Base-by-base conservation (phyloP, 2,329 filamentous ascomycete species). In the Cladosporium phlei region DNA sequence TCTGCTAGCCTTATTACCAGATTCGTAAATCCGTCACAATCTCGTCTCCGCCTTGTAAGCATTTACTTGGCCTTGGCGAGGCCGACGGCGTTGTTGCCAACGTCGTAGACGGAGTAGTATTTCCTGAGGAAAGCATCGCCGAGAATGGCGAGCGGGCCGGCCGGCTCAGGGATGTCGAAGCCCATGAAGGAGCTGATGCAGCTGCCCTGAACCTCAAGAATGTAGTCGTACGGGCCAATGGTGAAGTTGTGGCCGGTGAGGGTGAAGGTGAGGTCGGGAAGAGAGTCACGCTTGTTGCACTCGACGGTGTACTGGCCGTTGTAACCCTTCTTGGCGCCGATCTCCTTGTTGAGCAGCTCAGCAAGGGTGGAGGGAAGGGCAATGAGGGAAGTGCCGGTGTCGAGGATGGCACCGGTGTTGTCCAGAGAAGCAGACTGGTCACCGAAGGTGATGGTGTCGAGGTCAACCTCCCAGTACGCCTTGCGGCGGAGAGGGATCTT, bases 401-500 rank as follows among this genome's bases (percentile, higher is more conserved):
- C 93, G 52, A 98, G 86, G 56, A 98, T 96, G 61, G 89, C 88
- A 73, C 93, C 94, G 49, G 89, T 96, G 77, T 88, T 82, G 56
- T 97, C 91, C 55, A 97, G 83, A 69, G 95, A 86, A 52, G 90
- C 90, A 56, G 81, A 83, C 64, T 86, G 80, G 44, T 90, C 79
- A 60, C 93, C 94, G 55, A 96, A 88, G 47, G 85, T 82, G 72
- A 98, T 93, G 55, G 88, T 78, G 63, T 97, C 85, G 52, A 98
- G 83, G 63, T 97, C 90, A 47, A 98, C 91, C 79, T 98, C 93
- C 93, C 93, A 98, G 80, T 98, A 98, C 39, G 93, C 93, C 85
- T 97, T 97, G 68, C 93, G 88, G 69, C 93, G 88, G 59, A 98
- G 81, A 46, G 93, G 93, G 58, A 98, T 88, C 69, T 89, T 94